Percentiles rank a stretch among this genome's conserved stretches.
Evolutionary conservation across 1,284 basidiomycete species (phyloP).

Genomic region (Acaromyces ingoldii): DNA sequence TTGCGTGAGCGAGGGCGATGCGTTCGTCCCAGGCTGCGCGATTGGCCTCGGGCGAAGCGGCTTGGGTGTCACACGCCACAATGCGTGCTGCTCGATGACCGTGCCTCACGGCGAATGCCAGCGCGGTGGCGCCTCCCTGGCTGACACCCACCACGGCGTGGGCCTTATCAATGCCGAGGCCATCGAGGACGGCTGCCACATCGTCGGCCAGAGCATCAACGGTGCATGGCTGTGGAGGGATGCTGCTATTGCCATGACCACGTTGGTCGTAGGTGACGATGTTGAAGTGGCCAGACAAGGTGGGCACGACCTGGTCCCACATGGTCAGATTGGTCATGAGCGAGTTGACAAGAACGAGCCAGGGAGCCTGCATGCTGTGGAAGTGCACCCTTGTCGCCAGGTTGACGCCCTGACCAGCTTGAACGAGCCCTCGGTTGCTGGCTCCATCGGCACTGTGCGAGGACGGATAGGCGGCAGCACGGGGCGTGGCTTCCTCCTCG

Average conservation of each 20-base stretch:
- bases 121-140: conserved; percentile 54
- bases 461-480: conserved; percentile 8
- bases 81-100: conserved; percentile 42
- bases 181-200: conserved; percentile 50
- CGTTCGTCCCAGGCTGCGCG: conserved; percentile 54
- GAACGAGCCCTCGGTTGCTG: conserved; percentile 27
- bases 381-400: conserved; percentile 36
- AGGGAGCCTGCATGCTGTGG: conserved; percentile 37
- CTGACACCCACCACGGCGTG: conserved; percentile 53
- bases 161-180: conserved; percentile 42
- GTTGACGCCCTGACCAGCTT: conserved; percentile 24
- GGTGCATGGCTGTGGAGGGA: conserved; percentile 49
- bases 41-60: conserved; percentile 52
- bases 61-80: conserved; percentile 54
- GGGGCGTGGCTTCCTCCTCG: conserved; percentile 14
- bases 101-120: conserved; percentile 52
- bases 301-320: conserved; percentile 52
- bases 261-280: conserved; percentile 54
- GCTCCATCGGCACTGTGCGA: conserved; percentile 5
- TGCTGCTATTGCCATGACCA: conserved; percentile 51
- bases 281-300: conserved; percentile 50
- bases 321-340: conserved; percentile 54
- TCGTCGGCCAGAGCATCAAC: conserved; percentile 53
- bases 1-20: conserved; percentile 47
- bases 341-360: conserved; percentile 54